Conservation (phyloP, 2,329 filamentous ascomycete species). For the Sporothrix sp. region DNA sequence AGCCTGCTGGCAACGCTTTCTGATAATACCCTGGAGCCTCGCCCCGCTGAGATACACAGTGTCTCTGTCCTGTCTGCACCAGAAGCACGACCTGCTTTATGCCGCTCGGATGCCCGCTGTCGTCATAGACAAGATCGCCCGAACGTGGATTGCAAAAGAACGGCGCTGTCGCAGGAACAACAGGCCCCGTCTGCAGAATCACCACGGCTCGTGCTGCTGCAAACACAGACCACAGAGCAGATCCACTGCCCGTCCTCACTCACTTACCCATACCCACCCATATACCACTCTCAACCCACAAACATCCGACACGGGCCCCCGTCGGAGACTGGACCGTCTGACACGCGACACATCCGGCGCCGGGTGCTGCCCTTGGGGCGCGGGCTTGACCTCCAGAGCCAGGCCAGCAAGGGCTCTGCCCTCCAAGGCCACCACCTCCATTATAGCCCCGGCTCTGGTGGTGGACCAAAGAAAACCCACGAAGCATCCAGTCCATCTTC, state of each 20-base stretch:
- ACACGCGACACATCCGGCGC: slow-evolving; percentile 30
- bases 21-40: too few relatives aligned
- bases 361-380: slow-evolving; percentile 31
- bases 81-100: slow-evolving; percentile 23
- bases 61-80: not conserved
- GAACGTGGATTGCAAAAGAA: slow-evolving; percentile 40
- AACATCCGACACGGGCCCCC: slow-evolving; percentile 32
- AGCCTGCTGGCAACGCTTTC: too few relatives aligned
- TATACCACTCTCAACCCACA: slow-evolving; percentile 23
- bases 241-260: not conserved
- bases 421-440: slow-evolving; percentile 19
- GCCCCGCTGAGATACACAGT: not conserved
- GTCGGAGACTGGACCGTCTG: slow-evolving; percentile 29
- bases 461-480: slow-evolving; percentile 8
- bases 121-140: slow-evolving; percentile 41
- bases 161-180: slow-evolving; percentile 18
- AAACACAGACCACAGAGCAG: not conserved
- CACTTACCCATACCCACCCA: not conserved
- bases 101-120: slow-evolving; percentile 46
- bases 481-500: slow-evolving; percentile 17
- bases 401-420: slow-evolving; percentile 16
- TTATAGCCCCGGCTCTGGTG: slow-evolving; percentile 21
- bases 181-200: slow-evolving; percentile 1
- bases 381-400: slow-evolving; percentile 17
- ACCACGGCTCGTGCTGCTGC: not conserved